Evolutionary conservation across 805 yeast genomes (phyloP), one percentile per base, ranked within the genome.

Genomic region (Pichia ethanolica): DNA sequence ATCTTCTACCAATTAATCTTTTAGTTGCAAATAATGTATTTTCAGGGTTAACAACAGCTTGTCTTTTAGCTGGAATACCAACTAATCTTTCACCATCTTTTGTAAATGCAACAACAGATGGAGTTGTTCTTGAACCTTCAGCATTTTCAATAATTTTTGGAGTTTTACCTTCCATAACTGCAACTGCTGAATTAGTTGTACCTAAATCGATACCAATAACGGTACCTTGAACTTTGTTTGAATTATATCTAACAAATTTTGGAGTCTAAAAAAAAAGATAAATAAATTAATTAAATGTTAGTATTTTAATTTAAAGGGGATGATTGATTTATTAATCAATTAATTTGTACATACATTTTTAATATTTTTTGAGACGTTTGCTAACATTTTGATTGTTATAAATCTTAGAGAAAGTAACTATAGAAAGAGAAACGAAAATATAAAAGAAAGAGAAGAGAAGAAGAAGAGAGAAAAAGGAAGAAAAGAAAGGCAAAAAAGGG

Each of bases 101-200:
- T 48, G 77, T 69, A 61, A 79, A 78, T 3, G 90, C 89, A 20
- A 86, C 91, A 6, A 85, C 72, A 0, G 91, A 84, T 1, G 91
- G 93, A 0, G 90, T 85, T 5, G 93, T 85, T 61, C 90, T 71
- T 42, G 80, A 78, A 35, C 91, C 93, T 68, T 86, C 87, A 53
- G 82, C 85, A 61, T 85, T 83, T 66, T 85, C 90, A 45, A 86
- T 73, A 51, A 86, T 83, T 53, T 72, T 71, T 30, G 89, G 81
- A 32, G 75, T 72, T 55, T 78, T 71, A 42, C 84, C 83, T 58
- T 78, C 78, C 70, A 83, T 81, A 49, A 83, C 71, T 10, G 95
- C 95, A 34, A 86, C 91, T 3, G 93, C 95, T 41, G 91, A 84
- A 68, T 86, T 86, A 41, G 95, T 86, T 26, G 95, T 86, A 30